Evolutionary conservation across 1,284 basidiomycete genomes (phyloP), one percentile per base, ranked within the genome.

Genomic region (Cutaneotrichosporon dermatis): DNA sequence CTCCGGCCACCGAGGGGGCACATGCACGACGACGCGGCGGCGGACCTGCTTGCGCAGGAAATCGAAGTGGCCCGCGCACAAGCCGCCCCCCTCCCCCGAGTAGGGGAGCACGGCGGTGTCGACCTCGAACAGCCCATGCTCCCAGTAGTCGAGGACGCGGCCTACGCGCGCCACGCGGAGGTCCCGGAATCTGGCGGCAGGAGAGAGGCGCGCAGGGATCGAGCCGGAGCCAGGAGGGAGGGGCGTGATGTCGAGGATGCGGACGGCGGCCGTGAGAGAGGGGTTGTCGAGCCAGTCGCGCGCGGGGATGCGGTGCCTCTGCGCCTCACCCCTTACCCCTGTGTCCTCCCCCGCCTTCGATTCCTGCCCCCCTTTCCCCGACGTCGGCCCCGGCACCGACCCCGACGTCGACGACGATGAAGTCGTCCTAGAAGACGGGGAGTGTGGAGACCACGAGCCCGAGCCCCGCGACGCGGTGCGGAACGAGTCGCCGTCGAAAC

Each of bases 141-240:
- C 46, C 46, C 46, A 49, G 46, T 49, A 49, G 34, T 49, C 46
- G 3, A 49, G 34, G 46, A 49, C 46, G 46, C 46, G 46, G 34
- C 11, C 33, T 10, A 49, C 7, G 6, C 33, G 34, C 10, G 46
- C 46, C 6, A 33, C 35, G 4, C 34, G 46, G 11, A 49, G 46
- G 34, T 7, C 4, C 15, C 33, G 33, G 33, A 49, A 49, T 6
- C 46, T 25, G 10, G 46, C 46, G 11, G 46, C 46, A 6, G 46
- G 46, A 6, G 46, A 25, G 15, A 49, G 34, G 33, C 33, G 46
- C 3, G 46, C n/a, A 4, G 46, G 46, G 11, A 35, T 25, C 10
- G 13, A 13, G 3, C 13, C 25, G 10, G n/a, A 6, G 10, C 34
- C 34, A 2, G 46, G 34, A 6, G 46, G 33, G 13, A 49, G 46